phyloP scores from a whole-genome alignment of 148 eudicot genomes.

The Gaultheria prostrata region DNA sequence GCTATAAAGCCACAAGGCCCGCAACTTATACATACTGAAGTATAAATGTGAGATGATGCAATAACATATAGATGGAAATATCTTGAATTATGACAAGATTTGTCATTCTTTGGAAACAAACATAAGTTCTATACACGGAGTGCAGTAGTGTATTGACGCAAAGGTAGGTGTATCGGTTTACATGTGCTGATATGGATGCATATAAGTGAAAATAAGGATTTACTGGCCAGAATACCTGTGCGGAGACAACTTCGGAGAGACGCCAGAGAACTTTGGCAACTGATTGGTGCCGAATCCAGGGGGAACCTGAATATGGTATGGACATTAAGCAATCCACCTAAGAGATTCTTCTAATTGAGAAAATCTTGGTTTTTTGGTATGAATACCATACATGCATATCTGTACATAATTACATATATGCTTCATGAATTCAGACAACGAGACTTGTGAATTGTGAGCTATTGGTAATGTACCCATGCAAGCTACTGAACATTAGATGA shows the following conservation, averaged over 20 bases:
- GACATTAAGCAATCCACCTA: not conserved
- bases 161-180: not conserved
- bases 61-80: not conserved
- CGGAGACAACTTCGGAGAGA: conserved; percentile 13
- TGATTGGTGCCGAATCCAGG: not conserved
- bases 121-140: not conserved
- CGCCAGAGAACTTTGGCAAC: conserved; percentile 4
- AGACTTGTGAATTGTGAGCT: not conserved
- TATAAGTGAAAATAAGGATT: not conserved
- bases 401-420: not conserved
- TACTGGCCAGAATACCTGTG: conserved; percentile 4
- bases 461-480: not conserved
- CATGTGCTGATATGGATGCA: not conserved
- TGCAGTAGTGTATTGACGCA: not conserved
- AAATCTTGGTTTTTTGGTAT: not conserved
- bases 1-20: not conserved
- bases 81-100: not conserved
- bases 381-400: not conserved
- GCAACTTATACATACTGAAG: not conserved
- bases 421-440: not conserved
- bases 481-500: not conserved
- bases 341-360: not conserved
- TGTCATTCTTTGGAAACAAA: not conserved
- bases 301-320: not conserved
- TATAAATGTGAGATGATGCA: not conserved